Conservation (phyloP, 768 basidiomycete species). For the Nidularia sp. region DNA sequence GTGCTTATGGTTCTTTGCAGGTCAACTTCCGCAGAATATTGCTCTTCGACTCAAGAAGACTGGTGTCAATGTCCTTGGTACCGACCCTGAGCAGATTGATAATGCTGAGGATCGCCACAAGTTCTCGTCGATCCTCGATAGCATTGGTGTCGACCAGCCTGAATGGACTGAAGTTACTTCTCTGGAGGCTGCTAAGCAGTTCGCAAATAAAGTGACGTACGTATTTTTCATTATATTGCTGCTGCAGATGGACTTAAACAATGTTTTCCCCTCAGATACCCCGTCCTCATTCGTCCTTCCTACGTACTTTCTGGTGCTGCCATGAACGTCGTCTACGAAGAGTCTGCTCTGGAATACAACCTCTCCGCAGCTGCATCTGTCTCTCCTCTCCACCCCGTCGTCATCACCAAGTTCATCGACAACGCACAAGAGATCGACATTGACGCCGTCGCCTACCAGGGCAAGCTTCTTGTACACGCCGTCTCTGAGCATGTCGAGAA, state of each 20-base stretch:
- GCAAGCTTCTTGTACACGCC: conserved; percentile 89
- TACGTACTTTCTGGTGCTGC: conserved; percentile 98
- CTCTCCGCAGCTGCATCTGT: conserved; percentile 96
- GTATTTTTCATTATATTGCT: conserved; percentile 15
- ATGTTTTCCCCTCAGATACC: conserved; percentile 56
- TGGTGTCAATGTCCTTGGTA: conserved; percentile 92
- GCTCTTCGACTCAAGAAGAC: conserved; percentile 90
- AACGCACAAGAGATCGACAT: conserved; percentile 97
- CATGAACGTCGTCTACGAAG: conserved; percentile 98
- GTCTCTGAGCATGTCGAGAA: conserved; percentile 99
- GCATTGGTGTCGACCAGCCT: conserved; percentile 94
- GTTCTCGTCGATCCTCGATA: conserved; percentile 95
- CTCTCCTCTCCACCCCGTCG: conserved; percentile 95
- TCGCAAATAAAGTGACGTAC: conserved; percentile 79
- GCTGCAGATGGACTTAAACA: background rate
- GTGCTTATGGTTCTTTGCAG: conserved; percentile 32
- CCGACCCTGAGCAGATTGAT: conserved; percentile 93
- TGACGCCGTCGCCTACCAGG: conserved; percentile 93
- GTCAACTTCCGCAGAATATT: conserved; percentile 98
- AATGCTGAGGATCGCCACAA: conserved; percentile 98
- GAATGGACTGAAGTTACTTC: conserved; percentile 92
- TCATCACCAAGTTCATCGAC: conserved; percentile 98
- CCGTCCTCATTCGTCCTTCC: conserved; percentile 96
- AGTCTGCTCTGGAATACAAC: conserved; percentile 84
- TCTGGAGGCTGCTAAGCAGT: conserved; percentile 86